Base-by-base conservation (phyloP, 2,329 filamentous ascomycete species). In the Diaporthe ilicicola region DNA sequence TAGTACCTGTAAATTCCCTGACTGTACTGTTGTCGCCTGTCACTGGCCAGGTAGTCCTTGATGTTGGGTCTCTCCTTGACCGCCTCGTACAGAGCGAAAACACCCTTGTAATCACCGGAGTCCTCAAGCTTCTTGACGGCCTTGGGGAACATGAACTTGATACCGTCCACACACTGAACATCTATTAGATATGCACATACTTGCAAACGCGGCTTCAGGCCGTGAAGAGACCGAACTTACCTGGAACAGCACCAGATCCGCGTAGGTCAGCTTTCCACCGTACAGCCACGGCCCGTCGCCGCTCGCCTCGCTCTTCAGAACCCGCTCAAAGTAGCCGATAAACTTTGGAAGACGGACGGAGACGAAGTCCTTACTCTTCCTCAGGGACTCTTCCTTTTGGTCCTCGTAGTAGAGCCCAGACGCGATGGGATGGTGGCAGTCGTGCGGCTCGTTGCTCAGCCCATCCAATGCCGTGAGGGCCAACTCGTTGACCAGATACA, bases 181-280 rank as follows among this genome's bases (percentile, higher is more conserved):
- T 9, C 17, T 24, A 50, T 70, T 19, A 72, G 68, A 4, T 48
- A 27, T 1, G 17, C 1, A 22, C 9, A 1, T 19, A 39, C 9
- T 27, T 3, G 6, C 3, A 27, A 0, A 22, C 15, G 13, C 9
- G 34, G 5, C 13, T 19, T 32, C 19, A 48, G 3, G 2, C 8
- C 4, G 42, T 1, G 39, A 19, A 8, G 27, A 34, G 2, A 6
- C 12, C 19, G 15, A 29, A 74, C 82, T 72, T 73, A 91, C 90
- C 81, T 94, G 92, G 84, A 92, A 95, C 0, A 94, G 78, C 2
- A 92, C 91, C 61, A 92, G 83, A 78, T 95, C 93, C 17, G 92
- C 93, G 79, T 92, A 93, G 0, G 89, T 93, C 73, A 95, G 75
- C 73, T 82, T 82, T 0, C 84, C 86, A 0, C 90, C 91, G 55